These are phyloP conservation scores for Suillus americanus DNA, from an alignment of 768 basidiomycete species.

Conservation along the genomic window DNA sequence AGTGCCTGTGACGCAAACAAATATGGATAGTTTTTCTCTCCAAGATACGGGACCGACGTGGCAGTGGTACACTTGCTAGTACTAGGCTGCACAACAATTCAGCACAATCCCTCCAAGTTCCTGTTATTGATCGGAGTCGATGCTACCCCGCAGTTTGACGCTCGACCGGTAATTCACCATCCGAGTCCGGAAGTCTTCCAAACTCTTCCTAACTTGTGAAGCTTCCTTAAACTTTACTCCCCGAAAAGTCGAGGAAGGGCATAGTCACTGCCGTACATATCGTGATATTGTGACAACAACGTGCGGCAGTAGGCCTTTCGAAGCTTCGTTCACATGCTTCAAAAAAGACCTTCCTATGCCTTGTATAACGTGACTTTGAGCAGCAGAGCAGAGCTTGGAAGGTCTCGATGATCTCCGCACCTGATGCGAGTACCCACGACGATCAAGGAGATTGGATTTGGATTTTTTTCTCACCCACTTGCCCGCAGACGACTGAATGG, in stretches of 20 bases:
- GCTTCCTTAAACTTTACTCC: background rate
- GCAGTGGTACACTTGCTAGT: slow-evolving; percentile 5
- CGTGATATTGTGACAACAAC: background rate
- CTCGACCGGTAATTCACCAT: slow-evolving; percentile 1
- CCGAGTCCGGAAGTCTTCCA: slow-evolving; percentile 2
- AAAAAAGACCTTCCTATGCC: too few species aligned
- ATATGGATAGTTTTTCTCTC: background rate
- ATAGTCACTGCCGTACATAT: slow-evolving; percentile 7
- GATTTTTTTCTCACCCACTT: slow-evolving; percentile 10
- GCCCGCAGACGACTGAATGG: slow-evolving; percentile 4
- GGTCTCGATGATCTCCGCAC: slow-evolving; percentile 10
- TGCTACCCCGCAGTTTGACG: slow-evolving; percentile 10
- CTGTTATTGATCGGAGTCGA: slow-evolving; percentile 8
- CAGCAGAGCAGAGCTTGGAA: slow-evolving; percentile 11
- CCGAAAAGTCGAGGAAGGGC: slow-evolving; percentile 2
- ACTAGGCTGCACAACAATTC: background rate
- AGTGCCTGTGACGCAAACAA: background rate
- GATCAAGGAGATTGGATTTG: slow-evolving; percentile 16
- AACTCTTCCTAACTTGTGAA: background rate
- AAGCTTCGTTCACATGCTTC: slow-evolving; percentile 7
- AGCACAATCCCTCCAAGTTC: background rate
- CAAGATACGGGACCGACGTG: slow-evolving; percentile 15
- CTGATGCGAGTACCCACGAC: slow-evolving; percentile 24
- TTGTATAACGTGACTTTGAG: too few species aligned
- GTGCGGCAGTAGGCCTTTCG: slow-evolving; percentile 1